phyloP scores from a whole-genome alignment of 129 eudicot species.

The Cynara cardunculus region DNA sequence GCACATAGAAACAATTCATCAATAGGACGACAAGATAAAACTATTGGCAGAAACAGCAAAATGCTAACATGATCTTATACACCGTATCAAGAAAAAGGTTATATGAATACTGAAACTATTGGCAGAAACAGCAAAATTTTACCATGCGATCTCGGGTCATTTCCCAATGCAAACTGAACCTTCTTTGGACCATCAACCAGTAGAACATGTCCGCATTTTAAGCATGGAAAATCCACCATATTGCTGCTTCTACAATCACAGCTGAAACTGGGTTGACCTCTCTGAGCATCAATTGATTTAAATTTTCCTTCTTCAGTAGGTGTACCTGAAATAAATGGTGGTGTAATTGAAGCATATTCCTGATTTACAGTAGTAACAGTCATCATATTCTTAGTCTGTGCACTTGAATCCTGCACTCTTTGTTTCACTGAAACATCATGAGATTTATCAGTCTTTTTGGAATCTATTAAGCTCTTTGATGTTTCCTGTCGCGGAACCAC shows the following conservation, averaged over 20 bases:
- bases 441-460: conserved; percentile 34
- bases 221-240: conserved; percentile 28
- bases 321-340: conserved; percentile 48
- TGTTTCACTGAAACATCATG: conserved; percentile 25
- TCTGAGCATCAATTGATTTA: conserved; percentile 31
- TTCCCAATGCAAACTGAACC: conserved; percentile 63
- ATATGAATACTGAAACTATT: background rate
- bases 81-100: background rate
- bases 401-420: conserved; percentile 28
- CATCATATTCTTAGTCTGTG: conserved; percentile 33
- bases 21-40: background rate
- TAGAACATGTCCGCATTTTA: conserved; percentile 32
- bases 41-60: too few relatives aligned
- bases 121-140: conserved; percentile 20
- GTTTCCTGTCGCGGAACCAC: conserved; percentile 51
- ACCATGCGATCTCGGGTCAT: conserved; percentile 50
- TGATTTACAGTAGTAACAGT: conserved; percentile 33
- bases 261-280: conserved; percentile 34
- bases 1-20: background rate
- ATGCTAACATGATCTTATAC: background rate
- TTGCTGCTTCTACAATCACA: conserved; percentile 35
- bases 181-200: conserved; percentile 59
- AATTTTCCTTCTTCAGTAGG: conserved; percentile 40
- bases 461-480: conserved; percentile 32
- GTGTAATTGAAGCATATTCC: conserved; percentile 59